These are phyloP conservation scores for Neocatenulostroma microsporum DNA, from an alignment of 2,329 filamentous ascomycete species.

Conservation along the genomic window DNA sequence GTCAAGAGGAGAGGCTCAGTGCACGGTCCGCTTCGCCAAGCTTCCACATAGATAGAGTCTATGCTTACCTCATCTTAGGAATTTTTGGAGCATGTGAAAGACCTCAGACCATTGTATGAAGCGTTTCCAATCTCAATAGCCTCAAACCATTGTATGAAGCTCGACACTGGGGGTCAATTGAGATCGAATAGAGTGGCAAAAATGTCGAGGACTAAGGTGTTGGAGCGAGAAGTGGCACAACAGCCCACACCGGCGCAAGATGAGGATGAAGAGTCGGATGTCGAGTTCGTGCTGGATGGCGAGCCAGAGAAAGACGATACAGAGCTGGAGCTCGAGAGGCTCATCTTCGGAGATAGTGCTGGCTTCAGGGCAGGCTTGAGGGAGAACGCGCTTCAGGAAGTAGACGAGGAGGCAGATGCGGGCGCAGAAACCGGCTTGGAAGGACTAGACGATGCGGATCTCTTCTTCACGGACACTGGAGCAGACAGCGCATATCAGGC, in stretches of 20 bases:
- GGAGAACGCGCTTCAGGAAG: slow-evolving; percentile 40
- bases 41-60: background rate
- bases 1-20: background rate
- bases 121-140: too few species aligned
- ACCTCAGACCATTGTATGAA: too few species aligned
- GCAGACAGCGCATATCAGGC: slow-evolving; percentile 34
- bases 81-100: background rate
- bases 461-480: slow-evolving; percentile 76
- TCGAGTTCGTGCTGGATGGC: slow-evolving; percentile 23
- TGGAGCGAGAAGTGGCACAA: slow-evolving; percentile 9
- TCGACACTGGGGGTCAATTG: too few species aligned
- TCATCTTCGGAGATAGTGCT: slow-evolving; percentile 82
- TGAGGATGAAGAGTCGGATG: slow-evolving; percentile 21
- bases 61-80: slow-evolving; percentile 1
- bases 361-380: slow-evolving; percentile 72
- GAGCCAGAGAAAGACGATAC: slow-evolving; percentile 24
- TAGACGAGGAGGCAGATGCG: slow-evolving; percentile 38
- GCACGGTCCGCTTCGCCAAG: slow-evolving; percentile 1
- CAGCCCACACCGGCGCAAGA: slow-evolving; percentile 16
- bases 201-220: slow-evolving; percentile 2
- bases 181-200: too few species aligned
- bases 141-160: too few species aligned
- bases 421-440: slow-evolving; percentile 41
- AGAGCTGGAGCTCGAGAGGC: slow-evolving; percentile 50
- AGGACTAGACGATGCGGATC: slow-evolving; percentile 66